These are phyloP conservation scores for Flagelloscypha sp. DNA, from an alignment of 768 basidiomycete species.

Conservation along the genomic window DNA sequence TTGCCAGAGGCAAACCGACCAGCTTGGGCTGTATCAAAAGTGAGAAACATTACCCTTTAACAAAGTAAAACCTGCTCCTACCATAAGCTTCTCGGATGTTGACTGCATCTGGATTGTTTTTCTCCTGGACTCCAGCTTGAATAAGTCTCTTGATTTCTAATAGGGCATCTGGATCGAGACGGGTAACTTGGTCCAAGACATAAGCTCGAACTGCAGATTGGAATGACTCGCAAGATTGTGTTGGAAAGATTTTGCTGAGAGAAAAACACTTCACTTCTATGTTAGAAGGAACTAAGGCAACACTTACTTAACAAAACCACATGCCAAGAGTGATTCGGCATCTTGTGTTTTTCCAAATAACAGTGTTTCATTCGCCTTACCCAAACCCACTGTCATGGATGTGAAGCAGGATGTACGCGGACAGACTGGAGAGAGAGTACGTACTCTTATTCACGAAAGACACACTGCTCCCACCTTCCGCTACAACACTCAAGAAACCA, in stretches of 20 bases:
- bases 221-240: conserved; percentile 43
- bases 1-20: conserved; percentile 54
- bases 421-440: conserved; percentile 14
- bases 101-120: conserved; percentile 54
- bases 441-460: conserved; percentile 59
- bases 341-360: conserved; percentile 61
- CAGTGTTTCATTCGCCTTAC: conserved; percentile 63
- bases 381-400: conserved; percentile 46
- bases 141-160: conserved; percentile 47
- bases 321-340: conserved; percentile 47
- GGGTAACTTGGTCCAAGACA: conserved; percentile 45
- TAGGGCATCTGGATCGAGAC: conserved; percentile 49
- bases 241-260: conserved; percentile 52
- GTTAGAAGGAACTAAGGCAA: background rate
- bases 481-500: too few relatives aligned
- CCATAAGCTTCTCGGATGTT: conserved; percentile 64
- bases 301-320: conserved; percentile 60
- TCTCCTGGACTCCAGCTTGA: conserved; percentile 47
- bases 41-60: background rate
- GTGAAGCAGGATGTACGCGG: background rate
- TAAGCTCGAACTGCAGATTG: conserved; percentile 42
- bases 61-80: conserved; percentile 16
- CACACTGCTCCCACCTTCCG: conserved; percentile 65
- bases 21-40: conserved; percentile 42
- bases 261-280: conserved; percentile 1